Evolutionary conservation across 2,329 filamentous ascomycete species (phyloP).

Genomic region (Alternaria ethzedia): DNA sequence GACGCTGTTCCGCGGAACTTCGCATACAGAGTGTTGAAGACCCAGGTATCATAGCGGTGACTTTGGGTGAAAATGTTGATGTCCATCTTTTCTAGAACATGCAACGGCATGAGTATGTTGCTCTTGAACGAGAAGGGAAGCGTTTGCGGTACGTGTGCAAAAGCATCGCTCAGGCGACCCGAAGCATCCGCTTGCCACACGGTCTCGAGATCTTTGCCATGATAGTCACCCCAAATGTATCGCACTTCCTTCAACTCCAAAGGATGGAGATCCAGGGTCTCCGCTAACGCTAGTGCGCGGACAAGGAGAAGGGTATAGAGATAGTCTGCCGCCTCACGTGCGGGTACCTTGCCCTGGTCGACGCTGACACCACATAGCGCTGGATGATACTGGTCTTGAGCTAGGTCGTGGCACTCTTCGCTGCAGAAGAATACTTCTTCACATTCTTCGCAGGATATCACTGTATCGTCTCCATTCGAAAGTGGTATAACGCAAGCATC

Average conservation of each 20-base stretch:
- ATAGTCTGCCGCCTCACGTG: conserved; percentile 64
- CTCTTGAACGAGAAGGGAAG: conserved; percentile 79
- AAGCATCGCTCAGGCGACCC: conserved; percentile 22
- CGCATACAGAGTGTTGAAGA: conserved; percentile 88
- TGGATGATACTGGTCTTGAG: conserved; percentile 63
- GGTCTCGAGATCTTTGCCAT: conserved; percentile 32
- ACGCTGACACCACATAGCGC: conserved; percentile 63
- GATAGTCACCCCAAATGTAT: conserved; percentile 71
- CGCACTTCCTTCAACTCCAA: conserved; percentile 66
- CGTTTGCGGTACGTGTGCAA: conserved; percentile 57
- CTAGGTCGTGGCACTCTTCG: conserved; percentile 61
- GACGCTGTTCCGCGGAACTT: conserved; percentile 93
- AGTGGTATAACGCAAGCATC: conserved; percentile 84
- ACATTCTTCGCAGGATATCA: conserved; percentile 61
- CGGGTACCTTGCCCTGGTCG: conserved; percentile 62
- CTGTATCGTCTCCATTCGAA: conserved; percentile 51
- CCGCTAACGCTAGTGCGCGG: conserved; percentile 66
- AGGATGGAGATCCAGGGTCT: conserved; percentile 64
- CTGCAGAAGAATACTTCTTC: conserved; percentile 68
- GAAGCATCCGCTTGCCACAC: conserved; percentile 25
- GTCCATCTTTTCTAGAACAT: conserved; percentile 84
- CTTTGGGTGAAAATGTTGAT: conserved; percentile 70
- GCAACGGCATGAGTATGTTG: conserved; percentile 76
- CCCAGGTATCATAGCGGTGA: conserved; percentile 73
- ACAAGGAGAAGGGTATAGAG: conserved; percentile 66